phyloP scores from a whole-genome alignment of 2,329 filamentous ascomycete genomes.

The Colletotrichum viniferum region DNA sequence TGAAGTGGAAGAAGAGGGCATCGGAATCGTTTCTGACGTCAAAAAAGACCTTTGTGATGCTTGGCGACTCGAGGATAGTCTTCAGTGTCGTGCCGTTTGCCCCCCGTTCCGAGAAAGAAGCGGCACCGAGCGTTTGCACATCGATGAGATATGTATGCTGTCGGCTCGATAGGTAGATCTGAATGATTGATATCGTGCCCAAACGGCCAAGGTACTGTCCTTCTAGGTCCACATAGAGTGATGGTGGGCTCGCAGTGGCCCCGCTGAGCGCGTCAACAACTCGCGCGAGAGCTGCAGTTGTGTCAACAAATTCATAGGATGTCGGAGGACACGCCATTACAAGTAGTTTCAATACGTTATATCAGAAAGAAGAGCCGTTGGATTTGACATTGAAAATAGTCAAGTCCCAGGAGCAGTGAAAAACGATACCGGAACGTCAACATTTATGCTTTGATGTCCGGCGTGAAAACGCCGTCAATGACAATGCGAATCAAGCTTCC shows the following conservation, averaged over 20 bases:
- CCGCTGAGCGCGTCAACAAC: constrained; percentile 25
- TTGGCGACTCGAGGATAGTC: constrained; percentile 46
- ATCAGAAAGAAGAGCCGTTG: not conserved
- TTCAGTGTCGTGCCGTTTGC: constrained; percentile 29
- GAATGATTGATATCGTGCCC: constrained; percentile 50
- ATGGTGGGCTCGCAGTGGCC: constrained; percentile 28
- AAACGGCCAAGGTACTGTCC: constrained; percentile 45
- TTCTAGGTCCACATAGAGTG: constrained; percentile 54
- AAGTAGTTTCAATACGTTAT: not conserved
- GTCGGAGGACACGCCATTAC: not conserved
- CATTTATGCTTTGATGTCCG: not conserved
- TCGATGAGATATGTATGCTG: constrained; percentile 48
- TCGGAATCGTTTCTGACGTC: constrained; percentile 65
- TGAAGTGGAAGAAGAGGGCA: constrained; percentile 51
- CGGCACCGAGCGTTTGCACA: constrained; percentile 37
- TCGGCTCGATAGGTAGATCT: constrained; percentile 36
- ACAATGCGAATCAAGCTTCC: not conserved
- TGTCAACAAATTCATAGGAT: constrained; percentile 10
- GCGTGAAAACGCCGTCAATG: not conserved
- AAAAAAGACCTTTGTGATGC: constrained; percentile 58
- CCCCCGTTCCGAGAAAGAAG: constrained; percentile 30
- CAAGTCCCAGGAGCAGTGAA: not conserved
- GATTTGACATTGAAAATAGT: not conserved
- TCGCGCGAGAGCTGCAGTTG: constrained; percentile 7
- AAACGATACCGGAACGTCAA: not conserved